Evolutionary conservation across 768 basidiomycete genomes (phyloP).

Genomic region (Pulveroboletus sp.): DNA sequence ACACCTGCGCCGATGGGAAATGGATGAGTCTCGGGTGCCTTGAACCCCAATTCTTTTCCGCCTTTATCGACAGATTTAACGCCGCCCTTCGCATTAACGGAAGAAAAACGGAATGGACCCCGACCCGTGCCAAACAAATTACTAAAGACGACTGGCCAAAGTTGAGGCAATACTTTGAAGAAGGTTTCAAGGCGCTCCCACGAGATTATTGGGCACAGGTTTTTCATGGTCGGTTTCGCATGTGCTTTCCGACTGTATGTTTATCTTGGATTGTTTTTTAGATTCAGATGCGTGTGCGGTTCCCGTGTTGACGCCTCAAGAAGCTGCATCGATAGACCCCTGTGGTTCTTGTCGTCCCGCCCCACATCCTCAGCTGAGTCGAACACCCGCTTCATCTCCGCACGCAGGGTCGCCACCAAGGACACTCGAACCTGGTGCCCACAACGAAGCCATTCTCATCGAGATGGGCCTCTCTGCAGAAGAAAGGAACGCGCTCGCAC

Average conservation of each 20-base stretch:
- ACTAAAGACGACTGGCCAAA: constrained; percentile 55
- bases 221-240: constrained; percentile 52
- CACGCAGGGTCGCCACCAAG: constrained; percentile 3
- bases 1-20: constrained; percentile 66
- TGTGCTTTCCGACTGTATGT: not conserved
- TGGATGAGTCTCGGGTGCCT: constrained; percentile 79
- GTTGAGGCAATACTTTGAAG: constrained; percentile 52
- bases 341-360: constrained; percentile 40
- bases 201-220: constrained; percentile 68
- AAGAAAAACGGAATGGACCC: constrained; percentile 52
- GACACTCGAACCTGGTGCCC: constrained; percentile 45
- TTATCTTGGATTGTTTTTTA: constrained; percentile 22
- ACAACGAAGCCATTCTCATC: constrained; percentile 51
- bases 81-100: constrained; percentile 43
- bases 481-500: constrained; percentile 38
- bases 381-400: constrained; percentile 27
- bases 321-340: constrained; percentile 50
- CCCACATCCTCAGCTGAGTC: constrained; percentile 50
- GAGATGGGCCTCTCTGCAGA: constrained; percentile 49
- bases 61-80: constrained; percentile 56
- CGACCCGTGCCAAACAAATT: constrained; percentile 43
- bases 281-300: constrained; percentile 71
- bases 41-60: constrained; percentile 68
- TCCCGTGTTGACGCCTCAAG: constrained; percentile 62
- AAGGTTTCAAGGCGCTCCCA: constrained; percentile 59